Conservation (phyloP, 2,329 filamentous ascomycete species). For the Karstenula rhodostoma region DNA sequence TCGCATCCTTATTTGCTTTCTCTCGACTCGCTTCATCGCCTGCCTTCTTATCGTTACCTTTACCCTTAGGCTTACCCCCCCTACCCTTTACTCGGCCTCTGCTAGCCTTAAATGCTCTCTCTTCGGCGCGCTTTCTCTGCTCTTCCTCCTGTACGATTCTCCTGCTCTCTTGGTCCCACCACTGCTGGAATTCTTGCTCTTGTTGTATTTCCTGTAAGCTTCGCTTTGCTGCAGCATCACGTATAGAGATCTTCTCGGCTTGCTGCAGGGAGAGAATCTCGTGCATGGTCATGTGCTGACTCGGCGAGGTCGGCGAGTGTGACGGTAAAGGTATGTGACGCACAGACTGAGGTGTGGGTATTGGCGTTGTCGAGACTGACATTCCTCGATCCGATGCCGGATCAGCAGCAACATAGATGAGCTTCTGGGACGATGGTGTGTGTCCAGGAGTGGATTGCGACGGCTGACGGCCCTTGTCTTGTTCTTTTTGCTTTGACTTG, state of each 20-base stretch:
- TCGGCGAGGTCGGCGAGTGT: constrained; percentile 68
- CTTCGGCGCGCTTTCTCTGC: constrained; percentile 49
- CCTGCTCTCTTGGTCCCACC: constrained; percentile 89
- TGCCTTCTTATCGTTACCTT: constrained; percentile 38
- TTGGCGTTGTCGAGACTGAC: constrained; percentile 44
- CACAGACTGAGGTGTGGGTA: constrained; percentile 54
- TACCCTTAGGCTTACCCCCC: constrained; percentile 32
- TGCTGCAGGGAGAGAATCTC: constrained; percentile 91
- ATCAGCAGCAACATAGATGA: constrained; percentile 19
- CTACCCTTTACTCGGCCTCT: constrained; percentile 39
- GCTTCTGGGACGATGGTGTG: constrained; percentile 36
- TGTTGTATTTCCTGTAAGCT: constrained; percentile 94
- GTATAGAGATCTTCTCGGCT: constrained; percentile 81
- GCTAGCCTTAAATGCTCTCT: constrained; percentile 32
- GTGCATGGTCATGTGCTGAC: constrained; percentile 76
- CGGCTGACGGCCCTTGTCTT: constrained; percentile 25
- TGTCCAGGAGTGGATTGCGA: constrained; percentile 20
- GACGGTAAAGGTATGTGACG: constrained; percentile 62
- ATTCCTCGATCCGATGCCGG: constrained; percentile 43
- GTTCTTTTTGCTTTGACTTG: constrained; percentile 37
- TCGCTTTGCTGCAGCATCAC: constrained; percentile 85
- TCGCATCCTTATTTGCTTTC: constrained; percentile 28
- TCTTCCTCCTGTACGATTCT: constrained; percentile 70
- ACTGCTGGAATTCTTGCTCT: constrained; percentile 95
- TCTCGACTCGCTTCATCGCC: constrained; percentile 22